These are phyloP conservation scores for Saccharum hybrid DNA, from an alignment of 202 grass and related monocot genomes.

Conservation along the genomic window DNA sequence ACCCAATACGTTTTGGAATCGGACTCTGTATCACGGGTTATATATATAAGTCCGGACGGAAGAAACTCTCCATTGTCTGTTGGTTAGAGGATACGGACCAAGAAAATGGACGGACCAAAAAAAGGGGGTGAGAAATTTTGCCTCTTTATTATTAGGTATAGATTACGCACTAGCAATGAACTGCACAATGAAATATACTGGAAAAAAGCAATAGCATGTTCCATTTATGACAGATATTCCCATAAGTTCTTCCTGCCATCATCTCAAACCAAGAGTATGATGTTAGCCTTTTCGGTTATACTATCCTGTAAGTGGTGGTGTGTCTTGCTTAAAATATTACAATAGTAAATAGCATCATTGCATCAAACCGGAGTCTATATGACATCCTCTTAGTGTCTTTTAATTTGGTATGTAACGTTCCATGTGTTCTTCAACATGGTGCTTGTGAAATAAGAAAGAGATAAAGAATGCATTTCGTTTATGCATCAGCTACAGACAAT, in stretches of 20 bases:
- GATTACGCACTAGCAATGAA: slow-evolving; percentile 12
- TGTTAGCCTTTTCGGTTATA: neutral
- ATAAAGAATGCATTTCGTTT: slow-evolving; percentile 25
- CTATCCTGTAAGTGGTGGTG: neutral
- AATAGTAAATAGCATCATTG: slow-evolving; percentile 23
- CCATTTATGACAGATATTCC: neutral
- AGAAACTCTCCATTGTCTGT: too few species aligned
- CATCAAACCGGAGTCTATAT: too few species aligned
- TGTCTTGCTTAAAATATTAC: neutral
- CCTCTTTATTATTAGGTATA: neutral
- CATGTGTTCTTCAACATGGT: neutral
- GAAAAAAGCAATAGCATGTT: neutral
- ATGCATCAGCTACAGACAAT: slow-evolving; percentile 4
- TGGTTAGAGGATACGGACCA: too few species aligned
- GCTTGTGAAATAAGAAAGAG: neutral
- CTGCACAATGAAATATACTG: neutral
- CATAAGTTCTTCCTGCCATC: neutral
- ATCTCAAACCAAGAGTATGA: slow-evolving; percentile 28
- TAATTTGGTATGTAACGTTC: neutral
- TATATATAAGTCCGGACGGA: too few species aligned
- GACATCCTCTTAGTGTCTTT: neutral
- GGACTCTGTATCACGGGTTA: too few species aligned
- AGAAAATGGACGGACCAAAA: too few species aligned
- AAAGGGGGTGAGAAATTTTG: too few species aligned
- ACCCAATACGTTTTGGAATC: too few species aligned